Base-by-base conservation (phyloP, 768 basidiomycete species). In the Mycena olivaceomarginata region DNA sequence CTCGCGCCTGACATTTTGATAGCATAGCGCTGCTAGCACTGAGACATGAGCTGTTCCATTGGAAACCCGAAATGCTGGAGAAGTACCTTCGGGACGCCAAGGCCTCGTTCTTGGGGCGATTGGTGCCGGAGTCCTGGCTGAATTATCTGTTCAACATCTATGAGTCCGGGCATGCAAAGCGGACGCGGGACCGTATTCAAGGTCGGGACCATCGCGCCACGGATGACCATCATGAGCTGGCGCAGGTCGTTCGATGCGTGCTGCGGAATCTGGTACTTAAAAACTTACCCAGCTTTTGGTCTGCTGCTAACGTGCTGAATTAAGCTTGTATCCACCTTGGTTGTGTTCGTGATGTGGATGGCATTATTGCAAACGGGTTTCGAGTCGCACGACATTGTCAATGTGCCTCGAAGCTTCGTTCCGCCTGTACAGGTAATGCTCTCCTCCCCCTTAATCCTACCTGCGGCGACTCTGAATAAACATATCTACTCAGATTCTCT, bases 271-370 rank as follows among this genome's bases (percentile, higher is more conserved):
- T 74, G 73, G 73, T 69, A 31, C 31, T 31, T 31, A 51, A 31
- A 0, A 57, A 25, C 1, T 11, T 31, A 7, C 13, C 51, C 2
- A 13, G 16, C 20, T 18, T 41, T 46, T 15, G 3, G 51, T 51
- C 37, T 62, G 8, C 5, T 9, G 60, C 31, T 65, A 13, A 73
- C 22, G 40, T 45, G 18, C 18, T 31, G 31, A 31, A 31, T 66
- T 13, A 11, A 74, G 73, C 31, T 75, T 31, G 68, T 65, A 5
- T 75, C 74, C 13, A n/a, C 41, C 16, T 46, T 39, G 12, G 60
- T 53, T 18, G 74, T 75, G 25, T 69, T 75, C 16, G 43, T 53
- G 1, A 74, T 74, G 73, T 74, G 73, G 73, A 67, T 74, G 67
- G 48, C 40, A 20, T 20, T 75, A 8, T 45, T 68, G 59, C 74